These are phyloP conservation scores for Candida sithepensis DNA, from an alignment of 805 yeast species.

Conservation along the genomic window DNA sequence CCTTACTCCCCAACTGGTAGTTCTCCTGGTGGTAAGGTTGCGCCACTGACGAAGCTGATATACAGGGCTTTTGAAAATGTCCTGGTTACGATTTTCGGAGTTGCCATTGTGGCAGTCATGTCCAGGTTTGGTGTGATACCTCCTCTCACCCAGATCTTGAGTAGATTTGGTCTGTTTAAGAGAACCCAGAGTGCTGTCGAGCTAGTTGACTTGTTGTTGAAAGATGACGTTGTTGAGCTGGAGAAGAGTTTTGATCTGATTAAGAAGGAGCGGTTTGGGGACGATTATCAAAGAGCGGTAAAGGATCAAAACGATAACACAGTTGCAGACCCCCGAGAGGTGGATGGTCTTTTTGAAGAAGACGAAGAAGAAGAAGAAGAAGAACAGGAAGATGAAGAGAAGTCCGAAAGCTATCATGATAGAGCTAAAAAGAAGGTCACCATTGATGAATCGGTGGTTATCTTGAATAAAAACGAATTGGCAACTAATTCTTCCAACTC, in stretches of 20 bases:
- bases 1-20: not conserved
- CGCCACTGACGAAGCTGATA: constrained; percentile 21
- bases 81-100: constrained; percentile 38
- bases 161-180: constrained; percentile 29
- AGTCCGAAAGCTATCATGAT: too few species aligned
- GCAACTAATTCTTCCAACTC: constrained; percentile 9
- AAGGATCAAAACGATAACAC: constrained; percentile 8
- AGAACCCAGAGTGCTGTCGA: constrained; percentile 34
- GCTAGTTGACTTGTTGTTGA: constrained; percentile 29
- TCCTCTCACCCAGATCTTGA: constrained; percentile 29
- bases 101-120: constrained; percentile 34
- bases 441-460: constrained; percentile 11
- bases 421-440: constrained; percentile 11
- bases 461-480: constrained; percentile 8
- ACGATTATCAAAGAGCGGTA: constrained; percentile 5
- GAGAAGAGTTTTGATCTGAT: constrained; percentile 24
- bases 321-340: constrained; percentile 3
- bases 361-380: not conserved
- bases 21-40: constrained; percentile 5
- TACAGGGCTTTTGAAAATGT: constrained; percentile 44
- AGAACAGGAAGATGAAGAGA: constrained; percentile 2
- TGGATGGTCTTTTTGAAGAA: not conserved
- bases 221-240: constrained; percentile 25
- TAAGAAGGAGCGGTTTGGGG: constrained; percentile 23
- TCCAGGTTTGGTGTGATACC: constrained; percentile 37